Evolutionary conservation across 1,139 yeast species (phyloP), one percentile per base, ranked within the genome.

Genomic region (Saccharomyces hybrid): DNA sequence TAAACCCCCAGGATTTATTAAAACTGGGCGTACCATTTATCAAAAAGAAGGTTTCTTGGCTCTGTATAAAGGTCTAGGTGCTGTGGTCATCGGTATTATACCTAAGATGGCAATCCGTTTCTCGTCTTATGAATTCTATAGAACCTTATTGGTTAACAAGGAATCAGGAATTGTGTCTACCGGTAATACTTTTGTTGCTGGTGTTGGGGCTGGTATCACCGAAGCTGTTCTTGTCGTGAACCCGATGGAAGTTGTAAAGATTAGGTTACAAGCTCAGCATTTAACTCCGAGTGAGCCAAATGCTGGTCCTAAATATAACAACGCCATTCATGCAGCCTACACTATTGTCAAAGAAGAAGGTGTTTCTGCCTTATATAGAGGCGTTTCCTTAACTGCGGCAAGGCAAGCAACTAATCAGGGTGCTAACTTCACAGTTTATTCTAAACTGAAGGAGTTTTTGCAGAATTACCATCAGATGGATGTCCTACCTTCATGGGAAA

Each of bases 381-480:
- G 99, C 70, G 98, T 93, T 44, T 82, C 95, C 2, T 81, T 93
- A 66, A 93, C 99, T 34, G 96, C 97, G 50, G 96, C 96, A 26
- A 85, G 99, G 76, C 99, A 93, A 73, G 98, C 98, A 34, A 86
- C 96, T 57, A 93, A 93, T 77, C 99, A 93, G 74, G 99, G 98
- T 76, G 98, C 95, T 53, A 93, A 93, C 75, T 93, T 93, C 74
- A 91, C 98, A 6, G 96, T 90, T 29, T 93, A 91, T 76, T 88
- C 96, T 28, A 86, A 87, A 71, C 74, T 91, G 63, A 89, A 85
- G 72, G 85, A 84, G 65, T 76, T 72, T 63, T 79, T 90, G 64
- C 87, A 82, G 69, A 81, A 79, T 42, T 80, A 84, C 64, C 91
- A 90, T 65, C 73, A 79, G 52, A 69, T 78, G 44, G 85, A 82